Evolutionary conservation across 768 basidiomycete genomes (phyloP).

Genomic region (Termitomyces sp.): DNA sequence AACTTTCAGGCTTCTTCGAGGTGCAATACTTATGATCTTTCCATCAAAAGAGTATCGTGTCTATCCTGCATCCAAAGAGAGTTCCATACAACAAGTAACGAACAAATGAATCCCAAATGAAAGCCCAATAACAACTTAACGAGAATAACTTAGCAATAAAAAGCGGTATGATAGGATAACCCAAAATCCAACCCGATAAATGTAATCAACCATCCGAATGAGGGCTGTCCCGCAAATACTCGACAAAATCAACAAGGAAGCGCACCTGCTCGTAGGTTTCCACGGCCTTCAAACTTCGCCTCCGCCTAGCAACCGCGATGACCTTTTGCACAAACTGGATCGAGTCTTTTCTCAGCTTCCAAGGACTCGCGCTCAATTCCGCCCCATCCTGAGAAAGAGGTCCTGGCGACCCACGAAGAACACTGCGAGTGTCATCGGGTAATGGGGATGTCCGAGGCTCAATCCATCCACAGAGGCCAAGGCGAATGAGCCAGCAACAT

Average conservation of each 20-base stretch:
- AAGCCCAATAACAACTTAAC: neutral
- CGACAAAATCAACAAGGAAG: slow-evolving; percentile 77
- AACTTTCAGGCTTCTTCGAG: neutral
- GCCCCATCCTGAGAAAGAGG: neutral
- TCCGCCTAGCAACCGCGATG: slow-evolving; percentile 68
- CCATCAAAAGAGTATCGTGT: neutral
- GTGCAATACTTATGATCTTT: neutral
- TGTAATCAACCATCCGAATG: neutral
- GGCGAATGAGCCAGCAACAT: slow-evolving; percentile 88
- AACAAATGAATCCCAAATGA: neutral
- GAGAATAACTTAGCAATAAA: slow-evolving; percentile 16
- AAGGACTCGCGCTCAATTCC: neutral
- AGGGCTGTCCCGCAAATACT: slow-evolving; percentile 42
- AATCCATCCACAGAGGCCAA: slow-evolving; percentile 83
- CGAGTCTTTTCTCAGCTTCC: slow-evolving; percentile 37
- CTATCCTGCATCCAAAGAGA: neutral
- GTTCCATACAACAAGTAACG: neutral
- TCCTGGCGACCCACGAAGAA: neutral
- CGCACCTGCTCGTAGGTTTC: slow-evolving; percentile 93
- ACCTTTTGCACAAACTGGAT: slow-evolving; percentile 70
- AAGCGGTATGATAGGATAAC: neutral
- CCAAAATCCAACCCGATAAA: neutral
- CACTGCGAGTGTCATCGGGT: neutral
- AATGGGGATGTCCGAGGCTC: slow-evolving; percentile 17
- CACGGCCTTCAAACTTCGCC: slow-evolving; percentile 86